phyloP scores from a whole-genome alignment of 805 yeast genomes.

The Starmerella vaccinii region DNA sequence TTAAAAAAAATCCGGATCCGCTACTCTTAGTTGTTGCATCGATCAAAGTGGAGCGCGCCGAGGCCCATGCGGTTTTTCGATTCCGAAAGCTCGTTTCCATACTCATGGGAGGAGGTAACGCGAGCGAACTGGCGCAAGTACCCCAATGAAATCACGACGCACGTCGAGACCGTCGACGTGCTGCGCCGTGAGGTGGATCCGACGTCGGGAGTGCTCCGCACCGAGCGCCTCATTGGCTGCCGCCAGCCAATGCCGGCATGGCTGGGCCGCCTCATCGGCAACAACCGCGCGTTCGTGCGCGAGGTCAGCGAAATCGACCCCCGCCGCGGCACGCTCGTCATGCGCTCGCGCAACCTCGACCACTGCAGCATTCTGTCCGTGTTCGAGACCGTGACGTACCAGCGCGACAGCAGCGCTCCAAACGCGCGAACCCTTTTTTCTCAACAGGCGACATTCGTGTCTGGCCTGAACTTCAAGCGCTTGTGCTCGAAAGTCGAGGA shows the following conservation, averaged over 20 bases:
- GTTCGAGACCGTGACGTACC: conserved; percentile 75
- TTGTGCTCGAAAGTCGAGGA: conserved; percentile 79
- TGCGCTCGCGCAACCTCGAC: conserved; percentile 82
- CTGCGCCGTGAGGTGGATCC: conserved; percentile 58
- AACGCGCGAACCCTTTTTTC: conserved; percentile 47
- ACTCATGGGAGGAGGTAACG: conserved; percentile 89
- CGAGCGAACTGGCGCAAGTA: conserved; percentile 95
- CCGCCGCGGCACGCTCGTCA: conserved; percentile 47
- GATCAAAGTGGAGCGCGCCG: not conserved
- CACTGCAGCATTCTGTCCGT: conserved; percentile 67
- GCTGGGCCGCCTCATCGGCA: conserved; percentile 65
- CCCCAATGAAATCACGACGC: conserved; percentile 89
- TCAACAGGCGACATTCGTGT: conserved; percentile 83
- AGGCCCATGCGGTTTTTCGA: conserved; percentile 65
- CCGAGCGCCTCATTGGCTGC: conserved; percentile 84
- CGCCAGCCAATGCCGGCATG: conserved; percentile 78
- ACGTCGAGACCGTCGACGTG: conserved; percentile 88
- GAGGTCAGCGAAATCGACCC: conserved; percentile 83
- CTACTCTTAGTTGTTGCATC: not conserved
- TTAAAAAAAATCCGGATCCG: conserved; percentile 3
- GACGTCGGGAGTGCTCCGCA: conserved; percentile 45
- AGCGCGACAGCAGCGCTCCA: conserved; percentile 53
- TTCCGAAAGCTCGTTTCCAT: conserved; percentile 57
- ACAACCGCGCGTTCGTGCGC: conserved; percentile 65
- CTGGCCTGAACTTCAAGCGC: conserved; percentile 59